Evolutionary conservation across 805 yeast species (phyloP), one percentile per base, ranked within the genome.

Genomic region (Myxozyma sirexii): DNA sequence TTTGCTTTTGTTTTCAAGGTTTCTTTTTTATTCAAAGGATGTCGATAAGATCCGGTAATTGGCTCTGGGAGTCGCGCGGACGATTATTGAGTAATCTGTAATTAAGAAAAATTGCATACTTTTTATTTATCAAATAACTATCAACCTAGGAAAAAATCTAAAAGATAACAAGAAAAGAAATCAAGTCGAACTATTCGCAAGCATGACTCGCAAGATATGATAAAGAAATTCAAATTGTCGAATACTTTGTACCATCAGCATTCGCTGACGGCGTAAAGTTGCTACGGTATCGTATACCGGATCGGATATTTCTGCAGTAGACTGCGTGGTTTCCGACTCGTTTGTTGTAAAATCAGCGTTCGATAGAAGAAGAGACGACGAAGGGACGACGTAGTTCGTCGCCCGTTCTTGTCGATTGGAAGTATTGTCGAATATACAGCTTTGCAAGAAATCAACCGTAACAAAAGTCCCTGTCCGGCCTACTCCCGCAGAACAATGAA

Each of bases 401-500:
- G 23, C n/a, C 23, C 17, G 26, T 12, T 8, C 26, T 26, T 29
- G n/a, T 41, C 31, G 31, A 15, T 17, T 21, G 4, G 50, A 21
- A 1, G 49, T 12, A n/a, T 6, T 17, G 7, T 44, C 23, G 10
- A 8, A 17, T 6, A 68, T 48, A 49, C 61, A 54, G 19, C 59
- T 64, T 27, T 74, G 64, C 53, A 77, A 60, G 50, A 85, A 79
- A 69, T 89, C 96, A 23, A 87, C 75, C 1, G 90, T 83, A 62
- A 91, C 84, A 70, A 86, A 87, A 1, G 97, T 88, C 1, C 99
- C 99, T 0, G 98, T 90, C 59, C 99, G 78, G 19, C 99, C 99
- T 70, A 96, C 91, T 0, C 99, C 99, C 1, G 98, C 98, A 5
- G 97, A 90, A 70, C 99, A 93, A 74, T 93, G 98, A 26, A 88